These are phyloP conservation scores for Candida stauntonica DNA, from an alignment of 805 yeast species.

Conservation along the genomic window DNA sequence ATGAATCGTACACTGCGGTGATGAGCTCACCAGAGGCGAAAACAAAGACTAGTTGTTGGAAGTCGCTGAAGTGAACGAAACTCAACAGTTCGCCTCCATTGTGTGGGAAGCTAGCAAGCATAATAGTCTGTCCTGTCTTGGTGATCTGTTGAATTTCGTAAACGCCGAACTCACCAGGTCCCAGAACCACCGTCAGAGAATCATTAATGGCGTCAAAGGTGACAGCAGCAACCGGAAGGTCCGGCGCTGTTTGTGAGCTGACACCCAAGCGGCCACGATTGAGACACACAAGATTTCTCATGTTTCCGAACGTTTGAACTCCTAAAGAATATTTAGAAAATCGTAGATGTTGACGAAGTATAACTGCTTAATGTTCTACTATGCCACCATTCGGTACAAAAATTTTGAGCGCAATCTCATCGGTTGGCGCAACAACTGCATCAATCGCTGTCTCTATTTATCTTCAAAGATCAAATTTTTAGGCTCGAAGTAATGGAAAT, in stretches of 20 bases:
- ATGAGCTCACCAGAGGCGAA: conserved; percentile 73
- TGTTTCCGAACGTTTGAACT: conserved; percentile 13
- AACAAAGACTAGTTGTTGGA: conserved; percentile 60
- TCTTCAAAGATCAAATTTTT: neutral
- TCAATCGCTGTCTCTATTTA: neutral
- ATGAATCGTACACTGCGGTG: conserved; percentile 55
- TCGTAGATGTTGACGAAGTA: too few species aligned
- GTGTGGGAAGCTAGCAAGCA: conserved; percentile 59
- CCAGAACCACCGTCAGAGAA: conserved; percentile 61
- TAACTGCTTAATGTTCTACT: neutral
- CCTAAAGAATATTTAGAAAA: neutral
- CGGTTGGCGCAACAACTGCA: conserved; percentile 7
- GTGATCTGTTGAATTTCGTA: conserved; percentile 75
- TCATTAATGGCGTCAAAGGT: conserved; percentile 73
- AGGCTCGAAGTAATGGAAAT: too few species aligned
- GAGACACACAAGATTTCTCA: conserved; percentile 48
- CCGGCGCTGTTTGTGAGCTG: conserved; percentile 59
- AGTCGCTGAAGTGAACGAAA: conserved; percentile 67
- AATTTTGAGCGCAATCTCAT: conserved; percentile 1
- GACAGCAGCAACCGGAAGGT: conserved; percentile 47
- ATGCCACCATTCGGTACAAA: neutral
- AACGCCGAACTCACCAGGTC: conserved; percentile 47
- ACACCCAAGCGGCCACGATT: conserved; percentile 52
- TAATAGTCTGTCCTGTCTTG: conserved; percentile 54
- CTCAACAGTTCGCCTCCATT: conserved; percentile 42